phyloP scores from a whole-genome alignment of 257 asterid species.

The Capsicum baccatum region DNA sequence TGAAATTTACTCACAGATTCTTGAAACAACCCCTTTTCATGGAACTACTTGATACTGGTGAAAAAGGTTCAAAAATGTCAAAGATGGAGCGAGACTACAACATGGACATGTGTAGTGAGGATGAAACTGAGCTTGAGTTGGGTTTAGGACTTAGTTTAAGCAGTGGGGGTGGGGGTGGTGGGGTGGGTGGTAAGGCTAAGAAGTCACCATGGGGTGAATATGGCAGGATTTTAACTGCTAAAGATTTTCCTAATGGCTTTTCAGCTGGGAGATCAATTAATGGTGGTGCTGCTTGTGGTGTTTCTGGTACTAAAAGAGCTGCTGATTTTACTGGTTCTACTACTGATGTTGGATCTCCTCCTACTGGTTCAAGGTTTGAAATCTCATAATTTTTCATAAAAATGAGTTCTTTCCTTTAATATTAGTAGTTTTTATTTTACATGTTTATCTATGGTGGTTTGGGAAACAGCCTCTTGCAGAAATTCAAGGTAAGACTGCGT shows the following conservation, averaged over 20 bases:
- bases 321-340: conserved; percentile 40
- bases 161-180: conserved; percentile 28
- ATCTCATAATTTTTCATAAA: neutral
- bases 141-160: conserved; percentile 64
- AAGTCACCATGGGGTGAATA: conserved; percentile 49
- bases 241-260: conserved; percentile 65
- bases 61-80: conserved; percentile 29
- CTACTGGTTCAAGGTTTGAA: conserved; percentile 63
- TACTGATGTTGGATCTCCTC: conserved; percentile 48
- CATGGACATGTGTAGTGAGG: conserved; percentile 25
- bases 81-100: conserved; percentile 18
- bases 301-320: conserved; percentile 50
- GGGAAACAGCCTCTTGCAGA: too few species aligned
- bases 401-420: neutral
- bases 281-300: conserved; percentile 31
- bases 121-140: conserved; percentile 57
- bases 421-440: neutral
- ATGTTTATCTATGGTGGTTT: neutral
- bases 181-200: conserved; percentile 32
- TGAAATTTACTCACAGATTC: conserved; percentile 31
- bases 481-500: too few species aligned
- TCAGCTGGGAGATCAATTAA: conserved; percentile 49
- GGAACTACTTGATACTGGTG: conserved; percentile 45
- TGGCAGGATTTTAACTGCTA: conserved; percentile 70
- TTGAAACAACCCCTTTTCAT: conserved; percentile 26